Base-by-base conservation (phyloP, 2,329 filamentous ascomycete genomes). In the Trichoderma sp. region DNA sequence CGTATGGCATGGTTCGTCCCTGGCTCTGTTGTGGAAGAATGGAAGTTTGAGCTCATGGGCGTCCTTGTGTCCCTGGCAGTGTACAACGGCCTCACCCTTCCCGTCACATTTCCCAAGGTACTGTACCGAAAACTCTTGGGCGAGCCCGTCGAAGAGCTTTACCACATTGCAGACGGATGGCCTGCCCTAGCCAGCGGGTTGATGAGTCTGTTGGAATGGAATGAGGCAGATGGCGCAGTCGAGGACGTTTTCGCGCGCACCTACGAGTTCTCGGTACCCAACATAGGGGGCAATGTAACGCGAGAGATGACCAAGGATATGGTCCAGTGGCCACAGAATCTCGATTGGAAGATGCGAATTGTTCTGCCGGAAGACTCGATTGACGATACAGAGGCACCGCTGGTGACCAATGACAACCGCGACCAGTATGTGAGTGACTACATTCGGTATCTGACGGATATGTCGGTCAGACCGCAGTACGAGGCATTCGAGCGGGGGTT, bases 21-120 rank as follows among this genome's bases (percentile, higher is more conserved):
- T 0, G 89, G 90, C 6, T 93, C 93, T 5, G 81, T 93, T 8
- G 94, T 96, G 70, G 92, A 93, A 2, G 83, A 92, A 7, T 96
- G 95, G 87, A 96, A 96, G 76, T 98, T 92, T 74, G 93, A 98
- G 78, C 86, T 98, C 24, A 84, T 97, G 37, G 96, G 96, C 1
- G 80, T 97, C 13, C 81, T 98, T n/a, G 85, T 97, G 71, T 96
- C 92, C 1, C 84, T 99, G 21, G 96, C 96, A 5, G 82, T 98
- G 5, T 97, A 96, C 81, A 99, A 99, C 73, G 95, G 95, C 1
- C 84, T 98, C 28, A 97, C 94, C 0, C 83, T 99, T 1, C 96
- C 96, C 0, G 86, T 98, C 52, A 97, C 91, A 1, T 96, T 99
- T 70, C 96, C 96, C 0, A 86, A 88, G 68, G 92, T 90, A 0